A percentile compares a stretch with the other conserved stretches of the same genome.
These are phyloP conservation scores for Pyrenochaeta sp. DNA, from an alignment of 2,329 filamentous ascomycete genomes.

Conservation along the genomic window DNA sequence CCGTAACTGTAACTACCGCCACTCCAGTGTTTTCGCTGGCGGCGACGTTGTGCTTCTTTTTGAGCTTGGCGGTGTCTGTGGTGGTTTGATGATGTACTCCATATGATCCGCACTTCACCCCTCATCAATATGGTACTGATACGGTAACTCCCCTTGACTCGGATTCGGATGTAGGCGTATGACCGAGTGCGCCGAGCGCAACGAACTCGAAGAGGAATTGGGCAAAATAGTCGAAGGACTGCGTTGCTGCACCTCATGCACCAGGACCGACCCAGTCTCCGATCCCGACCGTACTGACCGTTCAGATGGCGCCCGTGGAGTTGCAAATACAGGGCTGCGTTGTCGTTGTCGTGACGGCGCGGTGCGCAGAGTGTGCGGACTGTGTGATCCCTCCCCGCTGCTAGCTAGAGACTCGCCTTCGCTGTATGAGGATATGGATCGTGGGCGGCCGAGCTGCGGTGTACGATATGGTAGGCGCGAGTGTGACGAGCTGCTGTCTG, in stretches of 20 bases:
- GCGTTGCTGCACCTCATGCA: slow-evolving; percentile 23
- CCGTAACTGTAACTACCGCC: background rate
- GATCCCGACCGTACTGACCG: slow-evolving; percentile 31
- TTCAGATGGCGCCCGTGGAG: slow-evolving; percentile 35
- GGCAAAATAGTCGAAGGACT: slow-evolving; percentile 43
- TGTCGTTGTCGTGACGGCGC: slow-evolving; percentile 38
- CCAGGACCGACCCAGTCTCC: slow-evolving; percentile 37
- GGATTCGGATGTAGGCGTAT: slow-evolving; percentile 38
- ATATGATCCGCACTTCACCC: slow-evolving; percentile 9
- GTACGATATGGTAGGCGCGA: slow-evolving; percentile 40
- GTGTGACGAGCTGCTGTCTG: slow-evolving; percentile 26
- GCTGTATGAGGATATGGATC: slow-evolving; percentile 32
- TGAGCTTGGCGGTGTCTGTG: background rate
- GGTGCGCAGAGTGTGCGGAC: slow-evolving; percentile 41
- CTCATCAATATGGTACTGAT: slow-evolving; percentile 34
- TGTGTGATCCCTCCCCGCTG: slow-evolving; percentile 22
- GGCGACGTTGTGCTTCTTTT: background rate
- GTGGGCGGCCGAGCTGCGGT: slow-evolving; percentile 31
- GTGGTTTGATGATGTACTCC: background rate
- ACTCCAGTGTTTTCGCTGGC: background rate
- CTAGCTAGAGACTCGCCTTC: slow-evolving; percentile 14
- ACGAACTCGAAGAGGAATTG: slow-evolving; percentile 41
- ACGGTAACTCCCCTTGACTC: slow-evolving; percentile 42
- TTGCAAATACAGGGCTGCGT: slow-evolving; percentile 29
- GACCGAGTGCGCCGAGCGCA: slow-evolving; percentile 38